phyloP scores from a whole-genome alignment of 2,329 filamentous ascomycete genomes.

The Apiospora sp. region DNA sequence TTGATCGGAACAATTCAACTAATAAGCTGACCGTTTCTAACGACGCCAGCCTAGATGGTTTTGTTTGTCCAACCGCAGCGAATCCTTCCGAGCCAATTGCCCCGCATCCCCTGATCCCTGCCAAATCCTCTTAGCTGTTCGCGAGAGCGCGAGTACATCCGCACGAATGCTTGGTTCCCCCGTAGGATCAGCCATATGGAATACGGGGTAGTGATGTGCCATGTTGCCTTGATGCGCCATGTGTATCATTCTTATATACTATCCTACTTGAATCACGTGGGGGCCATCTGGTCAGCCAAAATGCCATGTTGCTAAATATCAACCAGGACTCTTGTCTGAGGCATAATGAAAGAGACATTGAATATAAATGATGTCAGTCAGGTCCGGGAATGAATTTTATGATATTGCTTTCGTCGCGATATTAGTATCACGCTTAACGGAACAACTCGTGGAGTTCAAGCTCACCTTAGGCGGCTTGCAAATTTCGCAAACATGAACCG shows the following conservation, averaged over 20 bases:
- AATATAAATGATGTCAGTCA: too few relatives aligned
- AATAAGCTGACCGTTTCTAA: neutral
- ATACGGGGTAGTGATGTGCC: neutral
- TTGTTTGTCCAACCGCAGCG: neutral
- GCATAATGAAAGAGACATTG: too few relatives aligned
- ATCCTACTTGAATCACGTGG: neutral
- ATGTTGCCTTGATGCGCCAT: neutral
- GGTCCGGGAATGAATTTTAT: too few relatives aligned
- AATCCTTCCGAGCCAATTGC: neutral
- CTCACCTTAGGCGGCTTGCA: too few relatives aligned
- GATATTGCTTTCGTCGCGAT: too few relatives aligned
- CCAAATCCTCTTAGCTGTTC: neutral
- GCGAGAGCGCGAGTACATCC: too few relatives aligned
- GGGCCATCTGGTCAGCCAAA: neutral
- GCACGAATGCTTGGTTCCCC: neutral
- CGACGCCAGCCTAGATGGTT: neutral
- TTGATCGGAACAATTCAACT: neutral
- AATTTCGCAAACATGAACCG: too few relatives aligned
- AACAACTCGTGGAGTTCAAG: too few relatives aligned
- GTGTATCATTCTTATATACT: neutral
- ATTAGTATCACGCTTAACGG: too few relatives aligned
- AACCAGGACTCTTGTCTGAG: too few relatives aligned
- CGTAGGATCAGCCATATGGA: neutral
- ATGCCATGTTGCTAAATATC: too few relatives aligned
- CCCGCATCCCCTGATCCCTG: neutral